Evolutionary conservation across 2,329 filamentous ascomycete genomes (phyloP).

Genomic region (Grosmannia serpens): DNA sequence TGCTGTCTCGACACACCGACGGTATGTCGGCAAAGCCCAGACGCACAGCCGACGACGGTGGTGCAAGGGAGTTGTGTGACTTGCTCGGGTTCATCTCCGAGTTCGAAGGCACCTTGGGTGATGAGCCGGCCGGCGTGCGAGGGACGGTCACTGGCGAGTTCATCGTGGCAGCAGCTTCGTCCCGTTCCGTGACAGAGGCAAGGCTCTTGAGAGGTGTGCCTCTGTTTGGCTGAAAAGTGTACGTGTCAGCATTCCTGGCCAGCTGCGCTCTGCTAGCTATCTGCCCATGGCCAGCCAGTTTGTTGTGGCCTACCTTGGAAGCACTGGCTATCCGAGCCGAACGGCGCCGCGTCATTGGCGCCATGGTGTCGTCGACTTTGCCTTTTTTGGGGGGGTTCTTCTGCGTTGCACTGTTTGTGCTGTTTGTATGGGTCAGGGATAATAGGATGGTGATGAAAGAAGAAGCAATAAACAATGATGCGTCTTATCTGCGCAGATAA

Average conservation of each 20-base stretch:
- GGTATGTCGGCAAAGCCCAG: constrained; percentile 73
- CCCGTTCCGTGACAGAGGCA: background rate
- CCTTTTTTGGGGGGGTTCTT: background rate
- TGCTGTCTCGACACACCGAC: constrained; percentile 4
- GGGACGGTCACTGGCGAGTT: constrained; percentile 22
- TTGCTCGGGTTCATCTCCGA: constrained; percentile 90
- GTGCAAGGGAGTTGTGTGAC: constrained; percentile 62
- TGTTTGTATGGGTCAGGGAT: background rate
- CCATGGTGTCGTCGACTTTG: constrained; percentile 5
- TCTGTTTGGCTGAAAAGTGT: background rate
- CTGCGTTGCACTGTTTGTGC: background rate
- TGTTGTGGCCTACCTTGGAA: constrained; percentile 20
- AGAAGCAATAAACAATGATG: background rate
- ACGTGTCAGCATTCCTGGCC: background rate
- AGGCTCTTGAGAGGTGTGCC: background rate
- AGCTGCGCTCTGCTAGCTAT: background rate
- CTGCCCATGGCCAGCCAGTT: background rate
- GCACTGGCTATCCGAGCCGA: constrained; percentile 31
- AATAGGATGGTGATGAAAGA: background rate
- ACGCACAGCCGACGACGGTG: constrained; percentile 67
- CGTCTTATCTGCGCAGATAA: background rate
- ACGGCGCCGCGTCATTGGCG: constrained; percentile 21
- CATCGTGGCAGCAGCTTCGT: constrained; percentile 14
- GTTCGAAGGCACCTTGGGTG: constrained; percentile 56
- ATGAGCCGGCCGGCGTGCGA: constrained; percentile 51